A percentile compares a stretch with the other conserved stretches of the same genome.
These are phyloP conservation scores for Diaporthe capsici DNA, from an alignment of 2,329 filamentous ascomycete genomes.

Conservation along the genomic window DNA sequence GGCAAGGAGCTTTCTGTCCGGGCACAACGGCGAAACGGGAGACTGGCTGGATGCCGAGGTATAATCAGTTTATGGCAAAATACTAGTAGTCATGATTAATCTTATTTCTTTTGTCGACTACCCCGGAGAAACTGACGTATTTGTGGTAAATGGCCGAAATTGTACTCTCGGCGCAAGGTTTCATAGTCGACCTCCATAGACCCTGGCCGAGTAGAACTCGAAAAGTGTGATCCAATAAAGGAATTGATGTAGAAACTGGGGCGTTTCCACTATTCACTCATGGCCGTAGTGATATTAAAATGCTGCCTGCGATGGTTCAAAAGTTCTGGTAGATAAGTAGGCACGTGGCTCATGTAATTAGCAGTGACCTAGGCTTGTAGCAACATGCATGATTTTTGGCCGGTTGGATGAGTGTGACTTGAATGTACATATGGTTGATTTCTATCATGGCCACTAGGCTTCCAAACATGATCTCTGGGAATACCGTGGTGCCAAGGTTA, in stretches of 20 bases:
- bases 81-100: not conserved
- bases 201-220: not conserved
- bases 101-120: not conserved
- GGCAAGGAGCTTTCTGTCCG: not conserved
- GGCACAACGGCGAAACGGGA: not conserved
- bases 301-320: too few species aligned
- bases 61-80: accelerated
- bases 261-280: too few species aligned
- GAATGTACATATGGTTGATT: not conserved
- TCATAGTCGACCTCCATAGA: not conserved
- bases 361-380: not conserved
- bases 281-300: too few species aligned
- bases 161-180: not conserved
- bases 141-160: accelerated
- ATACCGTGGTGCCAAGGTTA: not conserved
- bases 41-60: not conserved
- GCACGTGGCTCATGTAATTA: not conserved
- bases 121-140: not conserved
- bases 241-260: too few species aligned
- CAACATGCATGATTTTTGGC: not conserved
- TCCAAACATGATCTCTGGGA: not conserved
- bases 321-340: not conserved
- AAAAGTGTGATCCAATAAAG: not conserved
- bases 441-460: not conserved
- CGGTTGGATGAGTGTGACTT: not conserved